Conservation (phyloP, 371 early-diverging fungal genomes). For the Blakeslea trispora region DNA sequence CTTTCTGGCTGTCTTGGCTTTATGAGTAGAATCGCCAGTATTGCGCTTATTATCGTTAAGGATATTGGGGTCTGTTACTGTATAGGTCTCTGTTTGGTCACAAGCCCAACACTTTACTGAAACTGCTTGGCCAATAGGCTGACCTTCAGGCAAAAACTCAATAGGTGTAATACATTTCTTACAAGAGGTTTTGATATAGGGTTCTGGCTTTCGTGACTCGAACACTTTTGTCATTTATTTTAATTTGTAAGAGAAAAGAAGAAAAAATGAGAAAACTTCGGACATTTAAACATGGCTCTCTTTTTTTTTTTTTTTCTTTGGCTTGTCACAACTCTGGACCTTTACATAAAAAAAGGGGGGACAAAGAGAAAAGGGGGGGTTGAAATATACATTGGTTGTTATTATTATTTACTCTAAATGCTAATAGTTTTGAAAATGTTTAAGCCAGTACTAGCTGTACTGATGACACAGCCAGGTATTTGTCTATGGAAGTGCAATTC, state of each 20-base stretch:
- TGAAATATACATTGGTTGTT: background rate
- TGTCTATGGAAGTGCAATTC: conserved; percentile 97
- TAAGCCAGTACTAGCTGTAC: conserved; percentile 88
- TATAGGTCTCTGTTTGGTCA: conserved; percentile 45
- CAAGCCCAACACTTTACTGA: conserved; percentile 60
- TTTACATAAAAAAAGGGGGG: no score
- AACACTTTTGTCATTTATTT: conserved; percentile 16
- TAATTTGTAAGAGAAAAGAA: background rate
- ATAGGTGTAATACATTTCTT: conserved; percentile 40
- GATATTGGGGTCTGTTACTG: conserved; percentile 44
- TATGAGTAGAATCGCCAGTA: conserved; percentile 17
- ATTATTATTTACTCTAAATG: conserved; percentile 16
- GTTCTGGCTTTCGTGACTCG: conserved; percentile 48
- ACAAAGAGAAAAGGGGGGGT: background rate
- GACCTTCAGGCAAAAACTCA: conserved; percentile 42
- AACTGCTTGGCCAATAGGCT: conserved; percentile 28
- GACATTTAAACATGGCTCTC: no score
- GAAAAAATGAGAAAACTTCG: conserved; percentile 4
- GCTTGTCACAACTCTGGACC: no score
- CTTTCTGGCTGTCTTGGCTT: conserved; percentile 33
- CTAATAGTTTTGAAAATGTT: conserved; percentile 95
- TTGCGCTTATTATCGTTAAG: conserved; percentile 29
- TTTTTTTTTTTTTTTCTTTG: no score
- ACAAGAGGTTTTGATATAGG: conserved; percentile 50
- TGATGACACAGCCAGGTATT: conserved; percentile 87